Evolutionary conservation across 176 grass and related monocot genomes (phyloP), one percentile per base, ranked within the genome.

Genomic region (Lolium perenne): DNA sequence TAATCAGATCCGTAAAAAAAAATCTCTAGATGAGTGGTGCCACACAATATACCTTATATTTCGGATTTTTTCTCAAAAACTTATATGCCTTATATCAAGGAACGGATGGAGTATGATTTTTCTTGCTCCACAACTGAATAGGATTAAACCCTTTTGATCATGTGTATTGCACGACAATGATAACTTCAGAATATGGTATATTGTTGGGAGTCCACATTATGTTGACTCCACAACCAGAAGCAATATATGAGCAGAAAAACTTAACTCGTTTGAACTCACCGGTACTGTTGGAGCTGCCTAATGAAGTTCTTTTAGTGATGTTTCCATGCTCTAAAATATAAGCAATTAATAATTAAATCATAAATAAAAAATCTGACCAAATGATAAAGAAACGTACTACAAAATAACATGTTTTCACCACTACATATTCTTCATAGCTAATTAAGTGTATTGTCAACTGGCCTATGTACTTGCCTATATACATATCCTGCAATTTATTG

Each of bases 271-370:
- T 48, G 75, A 50, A 22, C 21, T 54, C 41, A 77, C 8, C 7
- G 79, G 22, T 55, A 78, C 11, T 68, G 48, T 78, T 78, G 56
- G 74, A 67, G 63, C 73, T 85, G 50, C 63, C 50, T 79, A 86
- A 47, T 38, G 51, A 17, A 40, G 22, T 70, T 78, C 21, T 79
- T 71, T 80, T 10, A 20, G 63, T 5, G 35, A 43, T 84, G n/a
- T 63, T 68, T 69, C 4, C 2, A 11, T 80, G 50, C 66, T 35
- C 47, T 80, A 45, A 60, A 79, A 76, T 22, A 48, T 85, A 50
- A 51, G 49, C 0, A n/a, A 40, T 16, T 48, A 22, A 43, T 47
- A 35, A 12, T 54, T 83, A 22, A 65, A 71, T 56, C 41, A 22
- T 64, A 75, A 60, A 32, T 41, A 48, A 60, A 53, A 47, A 21